phyloP scores from a whole-genome alignment of 306 rosid species.

The Vigna angularis region DNA sequence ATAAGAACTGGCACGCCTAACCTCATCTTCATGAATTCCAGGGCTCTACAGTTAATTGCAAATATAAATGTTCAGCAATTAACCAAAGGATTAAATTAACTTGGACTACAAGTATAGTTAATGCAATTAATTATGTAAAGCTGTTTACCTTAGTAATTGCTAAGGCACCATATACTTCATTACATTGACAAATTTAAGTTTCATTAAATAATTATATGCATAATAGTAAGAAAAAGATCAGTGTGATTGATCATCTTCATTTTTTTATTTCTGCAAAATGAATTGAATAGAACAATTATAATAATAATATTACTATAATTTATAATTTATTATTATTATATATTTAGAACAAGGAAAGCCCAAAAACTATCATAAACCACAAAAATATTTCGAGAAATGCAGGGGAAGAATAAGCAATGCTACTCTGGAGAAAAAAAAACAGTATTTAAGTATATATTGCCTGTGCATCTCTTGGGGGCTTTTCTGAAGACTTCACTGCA shows the following conservation, averaged over 20 bases:
- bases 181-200: slow-evolving; percentile 23
- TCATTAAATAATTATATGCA: slow-evolving; percentile 11
- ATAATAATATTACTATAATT: no score
- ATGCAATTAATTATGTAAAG: slow-evolving; percentile 1
- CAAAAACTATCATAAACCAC: slow-evolving; percentile 18
- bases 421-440: slow-evolving; percentile 14
- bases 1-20: slow-evolving; percentile 95
- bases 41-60: slow-evolving; percentile 60
- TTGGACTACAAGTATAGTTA: slow-evolving; percentile 25
- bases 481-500: slow-evolving; percentile 68
- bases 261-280: background rate
- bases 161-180: slow-evolving; percentile 28
- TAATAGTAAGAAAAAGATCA: slow-evolving; percentile 11
- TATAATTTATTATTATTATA: background rate
- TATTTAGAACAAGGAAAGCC: slow-evolving; percentile 29
- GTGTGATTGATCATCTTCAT: slow-evolving; percentile 25
- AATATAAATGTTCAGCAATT: slow-evolving; percentile 38
- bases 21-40: slow-evolving; percentile 63
- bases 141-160: slow-evolving; percentile 4
- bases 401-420: background rate
- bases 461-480: slow-evolving; percentile 91
- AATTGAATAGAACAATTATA: background rate
- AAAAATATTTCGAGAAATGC: slow-evolving; percentile 22
- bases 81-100: slow-evolving; percentile 27
- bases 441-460: slow-evolving; percentile 50